Conservation (phyloP, 1,139 yeast genomes). For the Cylindricascospora bacillispora region DNA sequence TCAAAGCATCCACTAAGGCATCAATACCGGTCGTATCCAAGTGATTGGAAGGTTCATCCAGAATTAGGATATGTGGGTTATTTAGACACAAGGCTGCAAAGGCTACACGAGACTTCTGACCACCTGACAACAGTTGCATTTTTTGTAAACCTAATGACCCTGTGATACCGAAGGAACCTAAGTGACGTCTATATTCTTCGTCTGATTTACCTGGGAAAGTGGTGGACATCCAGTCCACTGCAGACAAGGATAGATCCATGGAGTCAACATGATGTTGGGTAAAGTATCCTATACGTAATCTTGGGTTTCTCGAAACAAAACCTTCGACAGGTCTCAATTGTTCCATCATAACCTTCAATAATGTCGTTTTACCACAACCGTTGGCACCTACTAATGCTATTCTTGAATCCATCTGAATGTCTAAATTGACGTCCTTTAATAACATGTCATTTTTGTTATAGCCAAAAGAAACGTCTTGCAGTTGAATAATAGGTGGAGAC, state of each 20-base stretch:
- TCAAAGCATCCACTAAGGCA: conserved; percentile 82
- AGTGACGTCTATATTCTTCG: conserved; percentile 92
- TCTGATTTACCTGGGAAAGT: conserved; percentile 88
- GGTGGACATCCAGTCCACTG: conserved; percentile 89
- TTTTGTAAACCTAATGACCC: conserved; percentile 89
- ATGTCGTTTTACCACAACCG: conserved; percentile 97
- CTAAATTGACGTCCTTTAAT: conserved; percentile 69
- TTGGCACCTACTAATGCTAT: conserved; percentile 97
- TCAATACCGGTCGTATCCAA: conserved; percentile 97
- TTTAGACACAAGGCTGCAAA: conserved; percentile 87
- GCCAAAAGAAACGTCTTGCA: conserved; percentile 79
- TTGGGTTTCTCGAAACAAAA: conserved; percentile 62
- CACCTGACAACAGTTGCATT: conserved; percentile 85
- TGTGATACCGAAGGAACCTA: conserved; percentile 94
- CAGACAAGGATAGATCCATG: conserved; percentile 82
- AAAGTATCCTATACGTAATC: conserved; percentile 89
- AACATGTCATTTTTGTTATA: conserved; percentile 52
- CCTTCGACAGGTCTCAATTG: conserved; percentile 63
- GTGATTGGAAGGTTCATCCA: conserved; percentile 98
- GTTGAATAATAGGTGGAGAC: conserved; percentile 87
- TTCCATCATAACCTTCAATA: conserved; percentile 76
- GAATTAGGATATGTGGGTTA: conserved; percentile 82
- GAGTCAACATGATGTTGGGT: conserved; percentile 99
- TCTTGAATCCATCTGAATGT: conserved; percentile 86
- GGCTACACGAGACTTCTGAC: conserved; percentile 97